phyloP scores from a whole-genome alignment of 1,284 basidiomycete species.

The Peniophora sp. region DNA sequence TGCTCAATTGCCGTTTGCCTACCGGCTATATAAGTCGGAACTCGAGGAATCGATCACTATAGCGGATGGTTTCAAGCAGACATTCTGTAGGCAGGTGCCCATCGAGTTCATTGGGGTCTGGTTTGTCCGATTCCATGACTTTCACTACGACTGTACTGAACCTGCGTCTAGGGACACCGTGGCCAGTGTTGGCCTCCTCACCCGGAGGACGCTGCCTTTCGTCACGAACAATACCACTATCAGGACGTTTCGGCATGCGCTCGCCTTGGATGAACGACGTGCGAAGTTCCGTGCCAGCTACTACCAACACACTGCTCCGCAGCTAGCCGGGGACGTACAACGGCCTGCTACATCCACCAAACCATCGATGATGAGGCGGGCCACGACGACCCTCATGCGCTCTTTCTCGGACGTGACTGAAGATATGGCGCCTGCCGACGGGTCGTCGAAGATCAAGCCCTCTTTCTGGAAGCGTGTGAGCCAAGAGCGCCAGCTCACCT shows the following conservation, averaged over 20 bases:
- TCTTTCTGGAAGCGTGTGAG: too few relatives aligned
- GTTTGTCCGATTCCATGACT: slow-evolving; percentile 9
- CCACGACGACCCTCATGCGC: too few relatives aligned
- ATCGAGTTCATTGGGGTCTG: slow-evolving; percentile 42
- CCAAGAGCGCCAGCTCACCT: too few relatives aligned
- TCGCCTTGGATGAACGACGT: slow-evolving; percentile 32
- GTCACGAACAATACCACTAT: slow-evolving; percentile 29
- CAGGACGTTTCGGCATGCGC: slow-evolving; percentile 34
- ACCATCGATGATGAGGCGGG: neutral
- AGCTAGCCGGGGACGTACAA: slow-evolving; percentile 7
- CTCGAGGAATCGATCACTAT: slow-evolving; percentile 31
- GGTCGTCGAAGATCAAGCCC: neutral
- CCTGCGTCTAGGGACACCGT: slow-evolving; percentile 26
- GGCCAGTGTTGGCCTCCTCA: slow-evolving; percentile 28
- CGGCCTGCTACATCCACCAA: slow-evolving; percentile 9
- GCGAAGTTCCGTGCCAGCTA: slow-evolving; percentile 29
- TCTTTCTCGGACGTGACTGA: neutral
- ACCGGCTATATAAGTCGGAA: slow-evolving; percentile 43
- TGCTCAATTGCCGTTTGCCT: slow-evolving; percentile 51
- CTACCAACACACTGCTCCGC: slow-evolving; percentile 7
- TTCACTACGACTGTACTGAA: neutral
- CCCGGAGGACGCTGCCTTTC: slow-evolving; percentile 31
- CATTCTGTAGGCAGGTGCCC: slow-evolving; percentile 39
- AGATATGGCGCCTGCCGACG: neutral
- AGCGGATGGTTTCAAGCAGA: slow-evolving; percentile 40